phyloP scores from a whole-genome alignment of 1,284 basidiomycete genomes.

The Tilletia horrida region DNA sequence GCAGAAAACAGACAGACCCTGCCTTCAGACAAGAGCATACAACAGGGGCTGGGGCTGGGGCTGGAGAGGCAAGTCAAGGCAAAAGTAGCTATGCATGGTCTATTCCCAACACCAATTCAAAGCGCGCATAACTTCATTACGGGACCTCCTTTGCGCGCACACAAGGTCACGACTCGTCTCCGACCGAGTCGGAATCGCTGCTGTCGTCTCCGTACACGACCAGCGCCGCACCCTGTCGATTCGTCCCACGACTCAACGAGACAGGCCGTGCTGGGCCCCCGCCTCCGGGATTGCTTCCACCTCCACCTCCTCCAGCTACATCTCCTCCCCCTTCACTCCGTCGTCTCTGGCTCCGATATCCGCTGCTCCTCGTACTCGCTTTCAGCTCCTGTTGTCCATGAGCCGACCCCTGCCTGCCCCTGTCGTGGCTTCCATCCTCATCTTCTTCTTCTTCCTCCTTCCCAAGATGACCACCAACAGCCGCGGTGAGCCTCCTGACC shows the following conservation, averaged over 20 bases:
- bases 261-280: conserved; percentile 16
- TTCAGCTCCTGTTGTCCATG: background rate
- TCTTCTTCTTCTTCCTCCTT: background rate
- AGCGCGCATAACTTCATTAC: too few species aligned
- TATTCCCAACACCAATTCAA: too few species aligned
- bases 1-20: too few species aligned
- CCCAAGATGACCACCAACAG: background rate
- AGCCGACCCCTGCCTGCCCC: too few species aligned
- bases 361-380: background rate
- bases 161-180: conserved; percentile 6
- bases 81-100: too few species aligned
- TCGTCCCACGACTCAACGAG: background rate
- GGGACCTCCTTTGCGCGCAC: too few species aligned
- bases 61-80: too few species aligned
- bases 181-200: conserved; percentile 14
- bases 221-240: conserved; percentile 34
- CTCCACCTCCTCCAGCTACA: background rate
- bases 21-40: too few species aligned
- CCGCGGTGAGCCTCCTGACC: background rate
- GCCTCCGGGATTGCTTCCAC: background rate
- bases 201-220: conserved; percentile 51
- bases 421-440: background rate
- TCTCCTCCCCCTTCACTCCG: background rate
- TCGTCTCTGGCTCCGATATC: background rate
- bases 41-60: too few species aligned